phyloP scores from a whole-genome alignment of 169 alveolate species.

The Cryptosporidium muris region DNA sequence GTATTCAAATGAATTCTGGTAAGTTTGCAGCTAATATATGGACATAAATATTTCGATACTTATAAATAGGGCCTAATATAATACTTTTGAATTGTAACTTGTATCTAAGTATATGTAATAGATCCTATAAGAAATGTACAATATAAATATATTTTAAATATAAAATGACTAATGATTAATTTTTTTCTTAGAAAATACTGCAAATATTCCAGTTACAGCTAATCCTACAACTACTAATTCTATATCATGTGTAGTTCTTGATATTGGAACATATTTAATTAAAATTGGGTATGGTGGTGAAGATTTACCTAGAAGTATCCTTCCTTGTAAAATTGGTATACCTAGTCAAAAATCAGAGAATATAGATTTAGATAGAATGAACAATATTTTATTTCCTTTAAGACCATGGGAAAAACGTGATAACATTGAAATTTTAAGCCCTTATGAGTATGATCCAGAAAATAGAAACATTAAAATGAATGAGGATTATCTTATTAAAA shows the following conservation, averaged over 20 bases:
- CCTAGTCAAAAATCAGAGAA: conserved; percentile 30
- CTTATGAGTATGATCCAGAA: conserved; percentile 33
- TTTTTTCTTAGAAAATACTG: too few species aligned
- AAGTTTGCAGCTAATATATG: too few species aligned
- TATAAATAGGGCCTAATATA: too few species aligned
- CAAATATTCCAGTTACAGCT: not conserved
- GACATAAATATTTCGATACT: too few species aligned
- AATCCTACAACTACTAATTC: conserved; percentile 23
- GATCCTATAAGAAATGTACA: too few species aligned
- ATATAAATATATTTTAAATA: too few species aligned
- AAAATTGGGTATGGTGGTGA: conserved; percentile 67
- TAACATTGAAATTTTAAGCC: conserved; percentile 33
- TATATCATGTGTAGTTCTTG: conserved; percentile 27
- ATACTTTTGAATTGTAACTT: too few species aligned
- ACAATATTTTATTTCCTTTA: conserved; percentile 47
- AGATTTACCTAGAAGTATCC: conserved; percentile 45
- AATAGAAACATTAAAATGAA: conserved; percentile 24
- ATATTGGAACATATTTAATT: conserved; percentile 61
- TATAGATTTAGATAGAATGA: conserved; percentile 10
- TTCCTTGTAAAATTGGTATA: conserved; percentile 42
- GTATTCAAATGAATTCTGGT: too few species aligned
- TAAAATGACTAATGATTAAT: too few species aligned
- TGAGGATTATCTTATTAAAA: conserved; percentile 40
- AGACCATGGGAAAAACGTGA: conserved; percentile 72
- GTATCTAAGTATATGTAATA: too few species aligned